phyloP scores from a whole-genome alignment of 2,329 filamentous ascomycete genomes.

The Scedosporium aurantiacum region DNA sequence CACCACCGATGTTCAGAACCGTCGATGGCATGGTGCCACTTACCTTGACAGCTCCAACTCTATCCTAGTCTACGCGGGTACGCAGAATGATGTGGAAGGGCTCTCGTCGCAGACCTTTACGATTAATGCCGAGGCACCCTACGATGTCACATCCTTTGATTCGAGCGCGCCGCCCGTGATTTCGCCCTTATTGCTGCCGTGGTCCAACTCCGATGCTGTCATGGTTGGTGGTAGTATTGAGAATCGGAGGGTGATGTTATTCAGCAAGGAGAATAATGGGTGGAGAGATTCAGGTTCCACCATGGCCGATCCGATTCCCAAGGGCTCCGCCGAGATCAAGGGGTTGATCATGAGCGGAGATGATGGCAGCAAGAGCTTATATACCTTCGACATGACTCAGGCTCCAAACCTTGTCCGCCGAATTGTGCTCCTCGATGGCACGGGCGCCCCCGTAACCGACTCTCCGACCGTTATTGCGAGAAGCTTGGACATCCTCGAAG shows the following conservation, averaged over 20 bases:
- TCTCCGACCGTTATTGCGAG: constrained; percentile 27
- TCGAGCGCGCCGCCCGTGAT: constrained; percentile 51
- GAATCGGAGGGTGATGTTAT: constrained; percentile 63
- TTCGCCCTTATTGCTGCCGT: constrained; percentile 62
- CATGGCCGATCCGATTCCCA: constrained; percentile 48
- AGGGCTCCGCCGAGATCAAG: constrained; percentile 44
- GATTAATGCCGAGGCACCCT: constrained; percentile 55
- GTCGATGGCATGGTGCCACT: constrained; percentile 62
- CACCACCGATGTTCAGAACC: constrained; percentile 50
- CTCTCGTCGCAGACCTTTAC: constrained; percentile 66
- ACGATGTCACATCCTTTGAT: constrained; percentile 46
- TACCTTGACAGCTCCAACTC: constrained; percentile 61
- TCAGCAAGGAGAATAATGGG: constrained; percentile 42
- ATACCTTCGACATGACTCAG: constrained; percentile 63
- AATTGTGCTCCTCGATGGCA: constrained; percentile 52
- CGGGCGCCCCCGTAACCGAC: constrained; percentile 41
- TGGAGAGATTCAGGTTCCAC: constrained; percentile 60
- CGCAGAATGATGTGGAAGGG: constrained; percentile 43
- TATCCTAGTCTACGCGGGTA: constrained; percentile 74
- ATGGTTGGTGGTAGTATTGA: constrained; percentile 57
- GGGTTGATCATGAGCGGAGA: constrained; percentile 57
- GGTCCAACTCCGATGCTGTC: constrained; percentile 58
- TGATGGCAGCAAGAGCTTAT: constrained; percentile 68
- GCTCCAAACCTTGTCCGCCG: constrained; percentile 67
- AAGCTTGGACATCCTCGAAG: background rate